These are phyloP conservation scores for Neurospora sp. DNA, from an alignment of 495 filamentous ascomycete genomes.

Conservation along the genomic window DNA sequence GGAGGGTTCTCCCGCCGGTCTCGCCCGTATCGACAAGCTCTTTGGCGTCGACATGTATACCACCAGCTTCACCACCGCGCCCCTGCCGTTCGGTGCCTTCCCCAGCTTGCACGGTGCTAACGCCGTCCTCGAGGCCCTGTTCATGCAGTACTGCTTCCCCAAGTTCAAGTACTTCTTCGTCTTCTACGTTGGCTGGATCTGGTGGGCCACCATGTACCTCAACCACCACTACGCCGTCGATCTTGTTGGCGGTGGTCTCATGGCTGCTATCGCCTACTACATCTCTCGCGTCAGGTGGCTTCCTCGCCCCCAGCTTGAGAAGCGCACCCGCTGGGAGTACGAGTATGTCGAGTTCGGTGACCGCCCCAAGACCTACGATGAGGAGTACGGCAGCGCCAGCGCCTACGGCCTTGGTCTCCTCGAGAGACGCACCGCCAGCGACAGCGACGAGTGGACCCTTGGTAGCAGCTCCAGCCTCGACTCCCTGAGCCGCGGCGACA, in stretches of 20 bases:
- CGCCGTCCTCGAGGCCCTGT: slow-evolving; percentile 81
- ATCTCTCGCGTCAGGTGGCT: slow-evolving; percentile 70
- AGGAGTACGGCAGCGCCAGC: slow-evolving; percentile 22
- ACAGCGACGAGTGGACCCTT: slow-evolving; percentile 39
- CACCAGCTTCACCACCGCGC: slow-evolving; percentile 75
- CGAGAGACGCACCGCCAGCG: slow-evolving; percentile 11
- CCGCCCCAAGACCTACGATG: slow-evolving; percentile 24
- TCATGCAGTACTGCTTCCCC: slow-evolving; percentile 86
- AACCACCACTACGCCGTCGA: slow-evolving; percentile 95
- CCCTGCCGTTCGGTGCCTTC: slow-evolving; percentile 90
- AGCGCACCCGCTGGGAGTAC: slow-evolving; percentile 88
- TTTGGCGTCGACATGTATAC: slow-evolving; percentile 89
- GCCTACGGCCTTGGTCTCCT: slow-evolving; percentile 25
- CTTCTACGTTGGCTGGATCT: slow-evolving; percentile 79
- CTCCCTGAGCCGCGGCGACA: slow-evolving; percentile 27
- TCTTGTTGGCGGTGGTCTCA: slow-evolving; percentile 71
- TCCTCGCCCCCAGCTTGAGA: slow-evolving; percentile 68
- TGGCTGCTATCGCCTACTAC: slow-evolving; percentile 73
- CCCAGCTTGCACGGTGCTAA: slow-evolving; percentile 80
- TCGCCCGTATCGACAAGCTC: slow-evolving; percentile 79
- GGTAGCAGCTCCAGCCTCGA: slow-evolving; percentile 30
- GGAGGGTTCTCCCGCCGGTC: slow-evolving; percentile 73
- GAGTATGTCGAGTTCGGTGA: slow-evolving; percentile 79
- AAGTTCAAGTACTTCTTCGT: slow-evolving; percentile 64
- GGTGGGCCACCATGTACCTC: slow-evolving; percentile 98